Conservation (phyloP, 2,329 filamentous ascomycete genomes). For the Penicillium sclerotigenum region DNA sequence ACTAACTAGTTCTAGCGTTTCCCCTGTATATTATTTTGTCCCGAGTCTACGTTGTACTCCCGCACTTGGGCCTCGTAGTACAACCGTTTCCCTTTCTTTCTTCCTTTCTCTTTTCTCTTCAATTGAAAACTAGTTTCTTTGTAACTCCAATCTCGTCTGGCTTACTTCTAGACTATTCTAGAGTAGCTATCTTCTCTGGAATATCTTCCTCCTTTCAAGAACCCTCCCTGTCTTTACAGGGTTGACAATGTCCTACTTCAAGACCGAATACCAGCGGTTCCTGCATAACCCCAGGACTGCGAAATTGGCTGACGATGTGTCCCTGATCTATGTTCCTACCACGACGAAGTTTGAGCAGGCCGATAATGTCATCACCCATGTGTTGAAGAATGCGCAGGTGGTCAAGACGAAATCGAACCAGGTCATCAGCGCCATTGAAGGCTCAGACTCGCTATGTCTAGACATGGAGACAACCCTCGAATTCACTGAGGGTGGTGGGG, state of each 20-base stretch:
- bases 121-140: background rate
- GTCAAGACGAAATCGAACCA: conserved; percentile 81
- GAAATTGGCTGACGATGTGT: conserved; percentile 62
- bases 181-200: background rate
- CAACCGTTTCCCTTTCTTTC: conserved; percentile 9
- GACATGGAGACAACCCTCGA: conserved; percentile 82
- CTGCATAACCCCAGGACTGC: conserved; percentile 63
- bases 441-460: conserved; percentile 63
- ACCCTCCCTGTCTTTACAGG: background rate
- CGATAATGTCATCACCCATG: conserved; percentile 77
- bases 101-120: conserved; percentile 6
- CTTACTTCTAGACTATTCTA: background rate
- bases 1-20: conserved; percentile 1
- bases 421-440: conserved; percentile 70
- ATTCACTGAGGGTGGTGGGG: conserved; percentile 75
- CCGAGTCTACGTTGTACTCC: background rate
- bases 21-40: conserved; percentile 2
- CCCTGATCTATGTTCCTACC: conserved; percentile 86
- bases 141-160: background rate
- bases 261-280: conserved; percentile 66
- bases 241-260: conserved; percentile 40
- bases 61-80: background rate
- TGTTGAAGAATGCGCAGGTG: conserved; percentile 66
- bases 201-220: background rate
- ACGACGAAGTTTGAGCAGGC: conserved; percentile 69